Conservation (phyloP, 2,329 filamentous ascomycete species). For the Ploettnerulaceae sp. region DNA sequence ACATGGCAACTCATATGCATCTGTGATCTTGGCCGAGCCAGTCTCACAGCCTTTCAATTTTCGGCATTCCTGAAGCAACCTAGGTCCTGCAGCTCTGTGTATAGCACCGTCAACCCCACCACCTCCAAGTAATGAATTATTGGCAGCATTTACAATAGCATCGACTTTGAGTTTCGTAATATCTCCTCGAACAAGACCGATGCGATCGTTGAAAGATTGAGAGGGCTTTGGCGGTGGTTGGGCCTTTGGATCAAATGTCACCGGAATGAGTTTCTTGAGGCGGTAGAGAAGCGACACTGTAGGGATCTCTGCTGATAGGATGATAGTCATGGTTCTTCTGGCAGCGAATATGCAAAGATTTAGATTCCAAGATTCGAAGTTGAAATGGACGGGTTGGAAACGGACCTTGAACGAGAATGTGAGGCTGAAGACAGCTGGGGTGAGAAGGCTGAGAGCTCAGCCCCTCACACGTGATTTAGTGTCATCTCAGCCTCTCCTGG, state of each 20-base stretch:
- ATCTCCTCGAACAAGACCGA: constrained; percentile 68
- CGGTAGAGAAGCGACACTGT: constrained; percentile 32
- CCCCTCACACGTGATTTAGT: background rate
- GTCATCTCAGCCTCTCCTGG: background rate
- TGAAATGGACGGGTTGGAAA: too few relatives aligned
- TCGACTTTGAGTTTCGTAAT: constrained; percentile 76
- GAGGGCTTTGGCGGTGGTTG: constrained; percentile 38
- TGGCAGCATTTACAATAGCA: constrained; percentile 92
- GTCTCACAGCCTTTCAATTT: constrained; percentile 67
- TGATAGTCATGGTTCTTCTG: constrained; percentile 28
- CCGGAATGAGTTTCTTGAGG: constrained; percentile 29
- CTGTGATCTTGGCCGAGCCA: constrained; percentile 78
- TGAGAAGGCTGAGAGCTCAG: background rate
- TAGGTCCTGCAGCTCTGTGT: constrained; percentile 71
- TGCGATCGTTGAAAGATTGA: constrained; percentile 60
- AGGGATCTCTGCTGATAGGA: constrained; percentile 30
- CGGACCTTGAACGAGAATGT: too few relatives aligned
- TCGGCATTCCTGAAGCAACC: constrained; percentile 66
- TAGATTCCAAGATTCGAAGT: background rate
- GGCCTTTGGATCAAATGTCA: constrained; percentile 19
- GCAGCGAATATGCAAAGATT: constrained; percentile 17
- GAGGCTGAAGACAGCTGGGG: background rate
- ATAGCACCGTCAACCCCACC: constrained; percentile 91
- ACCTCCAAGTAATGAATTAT: constrained; percentile 70
- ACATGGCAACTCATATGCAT: constrained; percentile 70